A percentile compares a stretch with the other conserved stretches of the same genome.
Conservation (phyloP, 495 filamentous ascomycete species). For the Staphylotrichum tortipilum region DNA sequence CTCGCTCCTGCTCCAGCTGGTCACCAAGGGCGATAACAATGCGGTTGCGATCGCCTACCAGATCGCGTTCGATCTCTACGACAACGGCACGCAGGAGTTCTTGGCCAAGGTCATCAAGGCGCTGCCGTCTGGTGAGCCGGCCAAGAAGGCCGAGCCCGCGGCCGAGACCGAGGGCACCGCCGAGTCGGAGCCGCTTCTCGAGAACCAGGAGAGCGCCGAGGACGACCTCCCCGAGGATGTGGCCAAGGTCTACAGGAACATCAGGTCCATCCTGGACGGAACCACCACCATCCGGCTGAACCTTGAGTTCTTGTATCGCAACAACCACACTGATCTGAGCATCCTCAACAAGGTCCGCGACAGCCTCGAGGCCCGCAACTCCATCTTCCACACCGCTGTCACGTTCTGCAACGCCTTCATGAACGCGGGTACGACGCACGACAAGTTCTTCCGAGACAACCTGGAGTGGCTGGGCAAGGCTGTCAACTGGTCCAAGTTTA, state of each 20-base stretch:
- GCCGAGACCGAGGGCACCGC: constrained; percentile 42
- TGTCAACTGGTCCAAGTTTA: constrained; percentile 99
- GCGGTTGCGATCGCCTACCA: constrained; percentile 87
- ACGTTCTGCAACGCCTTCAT: constrained; percentile 98
- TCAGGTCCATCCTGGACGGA: constrained; percentile 80
- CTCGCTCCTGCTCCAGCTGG: constrained; percentile 72
- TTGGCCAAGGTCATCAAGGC: constrained; percentile 79
- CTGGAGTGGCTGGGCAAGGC: constrained; percentile 97
- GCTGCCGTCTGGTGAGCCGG: constrained; percentile 54
- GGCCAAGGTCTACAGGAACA: constrained; percentile 60
- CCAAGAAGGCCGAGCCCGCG: constrained; percentile 42
- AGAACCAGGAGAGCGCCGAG: constrained; percentile 24
- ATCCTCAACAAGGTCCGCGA: constrained; percentile 95
- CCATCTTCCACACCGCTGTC: constrained; percentile 95
- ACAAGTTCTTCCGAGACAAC: constrained; percentile 95
- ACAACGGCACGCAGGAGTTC: constrained; percentile 97
- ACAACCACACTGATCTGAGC: constrained; percentile 70
- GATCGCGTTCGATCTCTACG: constrained; percentile 94
- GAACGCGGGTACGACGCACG: constrained; percentile 97
- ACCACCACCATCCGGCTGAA: constrained; percentile 89
- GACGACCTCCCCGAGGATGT: constrained; percentile 39
- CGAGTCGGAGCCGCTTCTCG: constrained; percentile 38
- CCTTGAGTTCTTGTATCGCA: constrained; percentile 91
- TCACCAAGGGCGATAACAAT: constrained; percentile 64
- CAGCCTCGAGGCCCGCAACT: constrained; percentile 89